phyloP scores from a whole-genome alignment of 23 red algal genomes.

The Gracilaria gracilis region DNA sequence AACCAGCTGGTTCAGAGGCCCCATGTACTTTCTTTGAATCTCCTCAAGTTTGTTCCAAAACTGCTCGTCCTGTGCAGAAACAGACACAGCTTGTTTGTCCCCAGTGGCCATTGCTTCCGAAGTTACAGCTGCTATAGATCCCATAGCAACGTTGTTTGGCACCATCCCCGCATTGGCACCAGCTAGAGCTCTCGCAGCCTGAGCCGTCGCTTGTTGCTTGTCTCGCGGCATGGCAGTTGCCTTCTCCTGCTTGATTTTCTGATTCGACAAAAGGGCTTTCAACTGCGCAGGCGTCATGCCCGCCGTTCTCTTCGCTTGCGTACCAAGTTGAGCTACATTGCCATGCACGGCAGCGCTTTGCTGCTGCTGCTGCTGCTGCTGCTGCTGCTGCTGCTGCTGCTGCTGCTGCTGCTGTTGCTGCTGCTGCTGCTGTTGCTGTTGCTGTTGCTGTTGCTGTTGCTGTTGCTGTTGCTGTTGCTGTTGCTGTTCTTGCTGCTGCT shows the following conservation, averaged over 20 bases:
- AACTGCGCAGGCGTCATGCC: slow-evolving; percentile 24
- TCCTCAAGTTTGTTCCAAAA: slow-evolving; percentile 51
- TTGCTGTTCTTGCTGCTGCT: not conserved
- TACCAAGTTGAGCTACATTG: not conserved
- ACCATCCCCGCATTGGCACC: not conserved
- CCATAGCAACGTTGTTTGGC: not conserved
- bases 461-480: not conserved
- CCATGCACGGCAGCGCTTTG: not conserved
- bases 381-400: not conserved
- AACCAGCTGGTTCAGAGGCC: slow-evolving; percentile 25
- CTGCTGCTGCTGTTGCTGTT: not conserved
- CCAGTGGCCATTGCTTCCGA: not conserved
- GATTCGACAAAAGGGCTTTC: not conserved
- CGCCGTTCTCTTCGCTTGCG: not conserved
- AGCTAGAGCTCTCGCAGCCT: not conserved
- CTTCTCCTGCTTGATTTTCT: slow-evolving; percentile 25
- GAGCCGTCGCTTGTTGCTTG: not conserved
- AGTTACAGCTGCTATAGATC: not conserved
- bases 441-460: slow-evolving; percentile 17
- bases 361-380: not conserved
- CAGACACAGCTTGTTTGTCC: not conserved
- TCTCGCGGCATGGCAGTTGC: not conserved
- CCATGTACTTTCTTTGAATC: slow-evolving; percentile 33
- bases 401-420: not conserved
- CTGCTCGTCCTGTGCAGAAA: not conserved